phyloP scores from a whole-genome alignment of 768 basidiomycete genomes.

The Coprinopsis marcescibilis region DNA sequence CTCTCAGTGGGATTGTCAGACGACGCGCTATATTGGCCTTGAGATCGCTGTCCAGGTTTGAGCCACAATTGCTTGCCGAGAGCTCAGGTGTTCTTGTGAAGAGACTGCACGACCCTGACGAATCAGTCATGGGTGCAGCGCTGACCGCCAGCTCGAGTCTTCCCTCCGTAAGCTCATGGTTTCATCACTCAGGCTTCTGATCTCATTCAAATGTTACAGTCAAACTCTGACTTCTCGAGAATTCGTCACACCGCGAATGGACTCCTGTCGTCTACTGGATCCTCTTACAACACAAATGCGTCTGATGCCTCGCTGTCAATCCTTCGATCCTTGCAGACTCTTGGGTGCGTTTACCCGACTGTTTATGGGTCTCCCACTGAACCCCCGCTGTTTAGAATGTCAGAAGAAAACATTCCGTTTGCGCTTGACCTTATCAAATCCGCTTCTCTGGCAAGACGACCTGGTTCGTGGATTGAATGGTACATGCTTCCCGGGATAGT shows the following conservation, averaged over 20 bases:
- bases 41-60: conserved; percentile 42
- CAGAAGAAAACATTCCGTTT: conserved; percentile 18
- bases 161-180: conserved; percentile 4
- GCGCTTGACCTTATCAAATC: conserved; percentile 23
- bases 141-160: conserved; percentile 25
- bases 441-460: conserved; percentile 15
- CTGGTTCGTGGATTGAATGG: not conserved
- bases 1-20: conserved; percentile 48
- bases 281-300: not conserved
- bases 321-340: conserved; percentile 19
- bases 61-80: conserved; percentile 39
- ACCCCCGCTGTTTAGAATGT: conserved; percentile 14
- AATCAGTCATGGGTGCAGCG: conserved; percentile 41
- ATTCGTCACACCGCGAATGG: conserved; percentile 4
- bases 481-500: not conserved
- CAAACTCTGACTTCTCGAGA: conserved; percentile 2
- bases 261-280: not conserved
- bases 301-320: conserved; percentile 14
- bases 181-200: not conserved
- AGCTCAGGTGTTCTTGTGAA: conserved; percentile 33
- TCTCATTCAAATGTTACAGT: not conserved
- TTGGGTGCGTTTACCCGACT: conserved; percentile 24
- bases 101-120: conserved; percentile 39
- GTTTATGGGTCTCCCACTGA: not conserved
- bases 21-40: conserved; percentile 59